These are phyloP conservation scores for Backusella parvicylindrica DNA, from an alignment of 192 early-diverging fungal genomes.

Conservation along the genomic window DNA sequence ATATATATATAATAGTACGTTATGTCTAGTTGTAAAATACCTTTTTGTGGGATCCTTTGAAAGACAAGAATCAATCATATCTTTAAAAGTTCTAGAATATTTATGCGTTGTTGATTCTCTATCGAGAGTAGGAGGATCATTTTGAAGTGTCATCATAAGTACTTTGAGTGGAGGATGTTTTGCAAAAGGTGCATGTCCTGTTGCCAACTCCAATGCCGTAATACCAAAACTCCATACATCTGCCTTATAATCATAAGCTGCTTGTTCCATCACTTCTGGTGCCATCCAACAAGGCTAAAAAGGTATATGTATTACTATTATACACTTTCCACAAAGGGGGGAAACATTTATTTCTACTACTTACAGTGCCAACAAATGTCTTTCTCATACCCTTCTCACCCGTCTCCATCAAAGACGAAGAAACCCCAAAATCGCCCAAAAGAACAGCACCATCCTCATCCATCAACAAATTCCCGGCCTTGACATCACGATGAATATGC, in stretches of 20 bases:
- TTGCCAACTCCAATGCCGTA: slow-evolving; percentile 80
- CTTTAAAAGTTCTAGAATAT: slow-evolving; percentile 77
- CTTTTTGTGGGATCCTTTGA: slow-evolving; percentile 73
- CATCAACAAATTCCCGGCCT: slow-evolving; percentile 68
- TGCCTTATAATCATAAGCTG: slow-evolving; percentile 85
- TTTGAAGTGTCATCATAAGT: slow-evolving; percentile 83
- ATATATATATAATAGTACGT: not conserved
- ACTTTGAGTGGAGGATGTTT: slow-evolving; percentile 88
- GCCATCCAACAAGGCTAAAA: slow-evolving; percentile 62
- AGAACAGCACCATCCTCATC: slow-evolving; percentile 62
- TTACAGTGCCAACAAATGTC: slow-evolving; percentile 72
- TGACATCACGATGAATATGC: slow-evolving; percentile 72
- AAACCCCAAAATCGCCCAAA: slow-evolving; percentile 70
- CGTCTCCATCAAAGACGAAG: slow-evolving; percentile 61
- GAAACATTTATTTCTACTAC: no score
- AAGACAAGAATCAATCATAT: slow-evolving; percentile 83
- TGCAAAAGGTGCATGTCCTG: slow-evolving; percentile 86
- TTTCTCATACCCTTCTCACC: slow-evolving; percentile 60
- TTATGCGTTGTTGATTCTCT: slow-evolving; percentile 70
- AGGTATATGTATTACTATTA: no score
- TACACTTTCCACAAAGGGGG: no score
- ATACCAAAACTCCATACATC: slow-evolving; percentile 94
- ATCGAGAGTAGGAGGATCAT: slow-evolving; percentile 82
- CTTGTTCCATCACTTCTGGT: slow-evolving; percentile 90
- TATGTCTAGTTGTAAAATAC: slow-evolving; percentile 18